Percentiles rank a stretch among this genome's conserved stretches.
phyloP scores from a whole-genome alignment of 225 moss, liverwort and hornwort genomes.

The Polytrichum commune region DNA sequence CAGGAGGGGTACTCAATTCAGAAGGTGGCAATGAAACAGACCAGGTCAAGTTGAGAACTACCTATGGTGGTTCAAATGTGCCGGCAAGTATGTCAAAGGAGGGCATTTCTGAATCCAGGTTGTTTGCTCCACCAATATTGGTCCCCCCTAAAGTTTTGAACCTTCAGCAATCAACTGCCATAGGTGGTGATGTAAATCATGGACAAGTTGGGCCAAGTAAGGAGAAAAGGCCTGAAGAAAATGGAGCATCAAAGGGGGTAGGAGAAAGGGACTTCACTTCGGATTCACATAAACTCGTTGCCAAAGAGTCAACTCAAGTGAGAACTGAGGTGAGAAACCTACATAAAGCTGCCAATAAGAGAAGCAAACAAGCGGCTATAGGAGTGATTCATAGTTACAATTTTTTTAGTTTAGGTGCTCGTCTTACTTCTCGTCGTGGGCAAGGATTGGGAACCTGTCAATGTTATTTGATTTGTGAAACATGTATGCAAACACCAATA shows the following conservation, averaged over 20 bases:
- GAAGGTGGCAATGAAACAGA: constrained; percentile 12
- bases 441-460: too few relatives aligned
- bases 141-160: constrained; percentile 22
- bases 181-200: constrained; percentile 21
- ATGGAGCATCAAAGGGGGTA: constrained; percentile 22
- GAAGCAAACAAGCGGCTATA: too few relatives aligned
- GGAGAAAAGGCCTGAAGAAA: constrained; percentile 18
- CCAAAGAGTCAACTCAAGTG: constrained; percentile 34
- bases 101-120: constrained; percentile 17
- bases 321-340: constrained; percentile 32
- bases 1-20: constrained; percentile 7
- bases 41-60: constrained; percentile 11
- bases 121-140: constrained; percentile 11
- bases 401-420: too few relatives aligned
- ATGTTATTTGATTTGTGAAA: too few relatives aligned
- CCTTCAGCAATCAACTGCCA: constrained; percentile 22
- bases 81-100: constrained; percentile 14
- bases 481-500: too few relatives aligned
- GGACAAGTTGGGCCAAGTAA: constrained; percentile 29
- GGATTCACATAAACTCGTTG: constrained; percentile 11
- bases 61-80: constrained; percentile 27
- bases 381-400: too few relatives aligned
- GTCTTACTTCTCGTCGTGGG: too few relatives aligned
- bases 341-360: too few relatives aligned
- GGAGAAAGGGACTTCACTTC: constrained; percentile 8